A percentile compares a stretch with the other conserved stretches of the same genome.
These are phyloP conservation scores for Fragosphaeria purpurea DNA, from an alignment of 2,329 filamentous ascomycete genomes.

Conservation along the genomic window DNA sequence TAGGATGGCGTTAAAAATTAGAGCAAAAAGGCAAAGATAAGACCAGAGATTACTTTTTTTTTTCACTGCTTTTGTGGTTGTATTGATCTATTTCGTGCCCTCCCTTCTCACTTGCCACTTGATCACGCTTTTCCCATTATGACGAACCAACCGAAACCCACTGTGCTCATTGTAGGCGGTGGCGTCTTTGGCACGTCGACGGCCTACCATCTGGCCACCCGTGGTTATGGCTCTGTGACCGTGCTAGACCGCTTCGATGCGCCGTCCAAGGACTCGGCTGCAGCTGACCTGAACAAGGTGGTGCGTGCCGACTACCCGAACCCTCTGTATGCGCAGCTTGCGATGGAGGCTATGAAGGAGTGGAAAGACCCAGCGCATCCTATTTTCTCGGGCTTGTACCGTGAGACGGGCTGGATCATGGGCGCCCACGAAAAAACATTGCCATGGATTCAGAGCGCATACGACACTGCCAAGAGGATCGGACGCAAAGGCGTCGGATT, in stretches of 20 bases:
- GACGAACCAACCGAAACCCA: not conserved
- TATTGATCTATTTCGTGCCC: too few relatives aligned
- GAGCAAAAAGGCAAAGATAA: too few relatives aligned
- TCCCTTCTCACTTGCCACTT: too few relatives aligned
- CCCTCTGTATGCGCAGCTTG: constrained; percentile 52
- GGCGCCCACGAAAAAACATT: constrained; percentile 17
- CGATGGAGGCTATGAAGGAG: constrained; percentile 53
- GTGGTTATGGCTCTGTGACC: constrained; percentile 40
- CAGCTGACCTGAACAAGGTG: constrained; percentile 66
- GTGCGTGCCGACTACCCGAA: constrained; percentile 60
- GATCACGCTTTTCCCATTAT: not conserved
- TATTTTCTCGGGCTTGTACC: constrained; percentile 21
- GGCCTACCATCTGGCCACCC: constrained; percentile 47
- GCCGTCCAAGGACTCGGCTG: constrained; percentile 44
- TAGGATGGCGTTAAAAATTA: too few relatives aligned
- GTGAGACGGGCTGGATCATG: constrained; percentile 22
- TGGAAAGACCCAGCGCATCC: constrained; percentile 28
- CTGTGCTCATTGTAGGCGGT: constrained; percentile 47
- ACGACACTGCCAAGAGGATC: constrained; percentile 15
- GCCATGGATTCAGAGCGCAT: constrained; percentile 20
- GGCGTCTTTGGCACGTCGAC: constrained; percentile 58
- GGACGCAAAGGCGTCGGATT: constrained; percentile 18
- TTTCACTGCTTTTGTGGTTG: too few relatives aligned
- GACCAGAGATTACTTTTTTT: too few relatives aligned
- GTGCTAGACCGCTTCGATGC: constrained; percentile 49